These are phyloP conservation scores for Herpetomonas samuelpessoai DNA, from an alignment of 208 protist species.

Conservation along the genomic window DNA sequence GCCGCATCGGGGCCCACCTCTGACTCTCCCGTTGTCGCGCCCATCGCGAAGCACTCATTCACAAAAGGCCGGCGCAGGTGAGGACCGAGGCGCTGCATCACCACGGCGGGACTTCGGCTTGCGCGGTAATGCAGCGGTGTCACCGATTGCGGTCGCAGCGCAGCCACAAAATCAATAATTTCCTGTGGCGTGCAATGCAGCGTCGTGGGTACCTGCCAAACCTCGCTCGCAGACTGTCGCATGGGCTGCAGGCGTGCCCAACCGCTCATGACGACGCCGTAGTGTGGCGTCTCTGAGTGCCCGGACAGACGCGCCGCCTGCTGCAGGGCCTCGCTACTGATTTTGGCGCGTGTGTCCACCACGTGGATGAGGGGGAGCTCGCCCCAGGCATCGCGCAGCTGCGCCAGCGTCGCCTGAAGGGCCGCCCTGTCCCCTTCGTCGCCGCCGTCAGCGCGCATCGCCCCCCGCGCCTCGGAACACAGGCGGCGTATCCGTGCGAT, in stretches of 20 bases:
- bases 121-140: slow-evolving; percentile 62
- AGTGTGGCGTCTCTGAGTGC: slow-evolving; percentile 38
- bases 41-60: slow-evolving; percentile 20
- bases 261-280: slow-evolving; percentile 68
- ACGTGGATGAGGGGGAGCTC: slow-evolving; percentile 54
- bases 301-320: slow-evolving; percentile 15
- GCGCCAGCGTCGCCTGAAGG: slow-evolving; percentile 6
- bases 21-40: too few species aligned
- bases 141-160: slow-evolving; percentile 55
- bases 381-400: neutral
- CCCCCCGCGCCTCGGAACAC: neutral
- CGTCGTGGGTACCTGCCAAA: slow-evolving; percentile 69
- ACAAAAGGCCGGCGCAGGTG: slow-evolving; percentile 42
- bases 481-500: neutral
- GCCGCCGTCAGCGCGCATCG: neutral
- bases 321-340: slow-evolving; percentile 30
- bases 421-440: slow-evolving; percentile 14
- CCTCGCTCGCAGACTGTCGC: slow-evolving; percentile 5
- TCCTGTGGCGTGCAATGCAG: slow-evolving; percentile 73
- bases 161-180: slow-evolving; percentile 62
- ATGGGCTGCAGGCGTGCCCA: slow-evolving; percentile 52
- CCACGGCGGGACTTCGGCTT: slow-evolving; percentile 26
- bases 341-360: slow-evolving; percentile 33
- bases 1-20: too few species aligned
- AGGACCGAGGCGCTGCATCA: slow-evolving; percentile 59